phyloP scores from a whole-genome alignment of 2,329 filamentous ascomycete genomes.

The Alternaria viburni region DNA sequence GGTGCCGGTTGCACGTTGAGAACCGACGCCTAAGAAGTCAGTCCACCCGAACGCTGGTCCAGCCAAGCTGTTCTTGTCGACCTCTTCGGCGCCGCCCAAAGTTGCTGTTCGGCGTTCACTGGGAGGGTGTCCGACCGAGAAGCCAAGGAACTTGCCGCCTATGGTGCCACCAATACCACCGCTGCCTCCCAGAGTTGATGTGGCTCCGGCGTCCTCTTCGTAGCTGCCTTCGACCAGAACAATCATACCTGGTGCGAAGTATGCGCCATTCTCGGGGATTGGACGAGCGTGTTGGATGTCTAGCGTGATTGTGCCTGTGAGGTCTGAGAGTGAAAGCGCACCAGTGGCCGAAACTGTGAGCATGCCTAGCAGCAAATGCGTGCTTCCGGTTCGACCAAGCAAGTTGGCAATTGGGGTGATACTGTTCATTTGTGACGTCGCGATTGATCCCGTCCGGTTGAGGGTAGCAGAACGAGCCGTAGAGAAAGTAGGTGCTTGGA shows the following conservation, averaged over 20 bases:
- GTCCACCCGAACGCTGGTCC: slow-evolving; percentile 82
- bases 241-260: slow-evolving; percentile 96
- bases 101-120: slow-evolving; percentile 84
- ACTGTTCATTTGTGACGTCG: slow-evolving; percentile 68
- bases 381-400: slow-evolving; percentile 79
- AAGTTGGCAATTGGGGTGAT: slow-evolving; percentile 84
- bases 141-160: slow-evolving; percentile 88
- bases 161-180: slow-evolving; percentile 88
- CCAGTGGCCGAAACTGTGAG: slow-evolving; percentile 82
- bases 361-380: slow-evolving; percentile 86
- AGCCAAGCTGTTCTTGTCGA: slow-evolving; percentile 46
- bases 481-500: slow-evolving; percentile 80
- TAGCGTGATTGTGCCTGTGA: slow-evolving; percentile 85
- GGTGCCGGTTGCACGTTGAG: slow-evolving; percentile 79
- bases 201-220: slow-evolving; percentile 77
- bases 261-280: slow-evolving; percentile 84
- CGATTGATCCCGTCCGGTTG: slow-evolving; percentile 64
- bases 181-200: slow-evolving; percentile 69
- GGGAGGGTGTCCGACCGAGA: slow-evolving; percentile 89
- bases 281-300: slow-evolving; percentile 81
- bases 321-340: slow-evolving; percentile 79
- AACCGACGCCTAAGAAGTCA: slow-evolving; percentile 91
- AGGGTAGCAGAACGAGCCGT: slow-evolving; percentile 59
- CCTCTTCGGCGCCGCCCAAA: slow-evolving; percentile 68
- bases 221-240: slow-evolving; percentile 95